Percentiles rank a stretch among this genome's conserved stretches.
Evolutionary conservation across 169 alveolate genomes (phyloP).

Genomic region (Eimeria praecox): DNA sequence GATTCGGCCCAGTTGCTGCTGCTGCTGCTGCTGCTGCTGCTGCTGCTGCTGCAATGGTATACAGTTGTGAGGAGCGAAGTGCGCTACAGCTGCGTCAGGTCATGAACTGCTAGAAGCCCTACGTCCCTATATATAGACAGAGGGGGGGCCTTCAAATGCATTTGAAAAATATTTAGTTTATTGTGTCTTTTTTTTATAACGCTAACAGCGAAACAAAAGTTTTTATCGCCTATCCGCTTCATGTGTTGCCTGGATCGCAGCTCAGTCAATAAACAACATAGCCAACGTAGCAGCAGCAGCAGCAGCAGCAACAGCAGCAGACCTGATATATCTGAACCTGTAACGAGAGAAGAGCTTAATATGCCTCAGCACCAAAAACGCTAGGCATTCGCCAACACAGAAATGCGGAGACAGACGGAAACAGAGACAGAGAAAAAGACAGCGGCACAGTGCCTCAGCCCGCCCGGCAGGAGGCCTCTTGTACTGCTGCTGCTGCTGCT

Average conservation of each 20-base stretch:
- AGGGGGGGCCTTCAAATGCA: background rate
- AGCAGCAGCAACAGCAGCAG: background rate
- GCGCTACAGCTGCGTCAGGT: background rate
- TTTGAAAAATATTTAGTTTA: background rate
- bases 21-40: background rate
- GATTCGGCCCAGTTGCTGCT: background rate
- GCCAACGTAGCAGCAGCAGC: background rate
- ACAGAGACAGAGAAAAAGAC: background rate
- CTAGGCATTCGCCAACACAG: background rate
- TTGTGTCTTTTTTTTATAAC: background rate
- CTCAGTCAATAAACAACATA: background rate
- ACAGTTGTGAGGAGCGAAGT: background rate
- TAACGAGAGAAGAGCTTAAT: background rate
- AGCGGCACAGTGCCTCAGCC: background rate
- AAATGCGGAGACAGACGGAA: background rate
- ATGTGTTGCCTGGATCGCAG: too few relatives aligned
- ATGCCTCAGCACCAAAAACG: background rate
- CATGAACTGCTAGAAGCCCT: background rate
- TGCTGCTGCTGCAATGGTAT: background rate
- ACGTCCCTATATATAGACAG: background rate
- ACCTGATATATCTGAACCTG: background rate
- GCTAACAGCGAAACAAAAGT: background rate
- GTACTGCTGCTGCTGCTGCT: background rate
- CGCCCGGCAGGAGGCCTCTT: background rate
- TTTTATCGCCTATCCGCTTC: too few relatives aligned